These are phyloP conservation scores for Metschnikowia peoriensis DNA, from an alignment of 805 yeast species.

Conservation along the genomic window DNA sequence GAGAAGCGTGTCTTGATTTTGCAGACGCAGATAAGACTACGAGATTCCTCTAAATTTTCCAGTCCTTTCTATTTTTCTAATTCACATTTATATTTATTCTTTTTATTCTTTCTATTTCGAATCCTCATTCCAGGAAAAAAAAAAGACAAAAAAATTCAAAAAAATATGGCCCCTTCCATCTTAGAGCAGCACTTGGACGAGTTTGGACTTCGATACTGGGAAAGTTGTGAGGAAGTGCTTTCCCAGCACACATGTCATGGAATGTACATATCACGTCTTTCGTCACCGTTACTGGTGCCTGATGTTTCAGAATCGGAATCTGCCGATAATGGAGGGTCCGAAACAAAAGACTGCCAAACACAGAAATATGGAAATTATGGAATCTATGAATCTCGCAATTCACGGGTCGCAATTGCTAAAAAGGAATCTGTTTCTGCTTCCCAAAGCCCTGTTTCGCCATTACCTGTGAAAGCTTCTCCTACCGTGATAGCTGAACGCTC, in stretches of 20 bases:
- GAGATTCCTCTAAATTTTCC: not conserved
- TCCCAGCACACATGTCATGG: not conserved
- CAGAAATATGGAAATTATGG: too few relatives aligned
- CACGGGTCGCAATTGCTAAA: not conserved
- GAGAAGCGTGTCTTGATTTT: not conserved
- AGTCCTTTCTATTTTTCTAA: too few relatives aligned
- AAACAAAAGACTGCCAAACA: too few relatives aligned
- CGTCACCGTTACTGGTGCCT: conserved; percentile 4
- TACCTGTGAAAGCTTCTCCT: not conserved
- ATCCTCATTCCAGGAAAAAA: not conserved
- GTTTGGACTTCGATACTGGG: conserved; percentile 12
- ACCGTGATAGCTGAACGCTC: not conserved
- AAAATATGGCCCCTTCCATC: not conserved
- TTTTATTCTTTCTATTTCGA: not conserved
- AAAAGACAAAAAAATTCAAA: too few relatives aligned
- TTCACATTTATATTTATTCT: too few relatives aligned
- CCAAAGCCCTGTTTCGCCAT: not conserved
- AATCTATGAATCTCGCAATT: too few relatives aligned
- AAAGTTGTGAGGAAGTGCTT: conserved; percentile 11
- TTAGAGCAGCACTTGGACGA: conserved; percentile 14
- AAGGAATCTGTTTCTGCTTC: not conserved
- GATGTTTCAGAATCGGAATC: not conserved
- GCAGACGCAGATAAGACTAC: not conserved
- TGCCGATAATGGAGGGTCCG: not conserved
- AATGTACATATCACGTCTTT: conserved; percentile 2